Percentiles rank a stretch among this genome's conserved stretches.
These are phyloP conservation scores for Alternaria panax DNA, from an alignment of 2,329 filamentous ascomycete species.

Conservation along the genomic window DNA sequence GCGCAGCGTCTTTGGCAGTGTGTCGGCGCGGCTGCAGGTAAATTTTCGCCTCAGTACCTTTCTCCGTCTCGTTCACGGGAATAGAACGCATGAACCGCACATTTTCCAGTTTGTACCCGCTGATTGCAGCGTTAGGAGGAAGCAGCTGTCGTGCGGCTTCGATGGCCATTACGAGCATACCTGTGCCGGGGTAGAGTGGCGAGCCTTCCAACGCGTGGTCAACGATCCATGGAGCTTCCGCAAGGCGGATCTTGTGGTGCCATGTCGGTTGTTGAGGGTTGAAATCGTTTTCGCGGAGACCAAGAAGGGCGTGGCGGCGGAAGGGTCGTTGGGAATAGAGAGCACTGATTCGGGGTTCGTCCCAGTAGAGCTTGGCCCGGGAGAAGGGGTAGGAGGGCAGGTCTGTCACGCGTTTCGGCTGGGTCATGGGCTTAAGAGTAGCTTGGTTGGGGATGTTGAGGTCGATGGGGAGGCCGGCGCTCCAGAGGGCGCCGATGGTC, in stretches of 20 bases:
- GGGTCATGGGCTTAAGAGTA: conserved; percentile 2
- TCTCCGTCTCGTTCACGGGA: conserved; percentile 11
- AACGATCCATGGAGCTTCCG: conserved; percentile 56
- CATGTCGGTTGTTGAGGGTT: conserved; percentile 42
- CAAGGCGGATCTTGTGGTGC: conserved; percentile 55
- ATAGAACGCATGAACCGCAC: conserved; percentile 17
- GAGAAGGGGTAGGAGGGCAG: conserved; percentile 37
- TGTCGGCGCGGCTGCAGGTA: conserved; percentile 13
- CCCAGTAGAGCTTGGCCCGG: conserved; percentile 35
- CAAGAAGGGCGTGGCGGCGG: conserved; percentile 34
- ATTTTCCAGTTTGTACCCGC: conserved; percentile 17
- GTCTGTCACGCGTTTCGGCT: conserved; percentile 8
- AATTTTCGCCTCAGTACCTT: conserved; percentile 12
- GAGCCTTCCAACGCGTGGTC: conserved; percentile 54
- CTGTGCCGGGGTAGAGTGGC: conserved; percentile 41
- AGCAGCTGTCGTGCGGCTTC: conserved; percentile 39
- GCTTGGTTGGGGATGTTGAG: conserved; percentile 13
- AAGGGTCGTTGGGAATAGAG: conserved; percentile 7
- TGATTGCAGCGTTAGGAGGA: neutral
- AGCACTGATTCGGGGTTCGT: conserved; percentile 12
- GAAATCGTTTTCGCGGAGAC: conserved; percentile 29
- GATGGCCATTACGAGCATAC: conserved; percentile 43
- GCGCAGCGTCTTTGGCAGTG: conserved; percentile 13
- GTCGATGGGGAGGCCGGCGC: conserved; percentile 9
- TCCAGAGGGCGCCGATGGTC: conserved; percentile 8